Base-by-base conservation (phyloP, 1,284 basidiomycete species). In the Abortiporus biennis region DNA sequence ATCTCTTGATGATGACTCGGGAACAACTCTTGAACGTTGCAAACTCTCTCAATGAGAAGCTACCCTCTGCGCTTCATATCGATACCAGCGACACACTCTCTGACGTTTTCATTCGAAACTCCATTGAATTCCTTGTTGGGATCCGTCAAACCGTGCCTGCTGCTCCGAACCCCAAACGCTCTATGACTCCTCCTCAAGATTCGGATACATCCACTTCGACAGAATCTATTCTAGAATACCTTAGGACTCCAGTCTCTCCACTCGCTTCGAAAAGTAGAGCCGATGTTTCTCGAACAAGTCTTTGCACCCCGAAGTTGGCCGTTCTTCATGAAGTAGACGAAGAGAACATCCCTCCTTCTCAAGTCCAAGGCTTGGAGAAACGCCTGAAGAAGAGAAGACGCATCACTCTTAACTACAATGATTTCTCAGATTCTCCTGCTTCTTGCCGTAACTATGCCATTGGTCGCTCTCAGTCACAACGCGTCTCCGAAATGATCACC, bases 1-100 rank as follows among this genome's bases (percentile, higher is more conserved):
- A 80, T 49, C 69, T 80, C 31, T 47, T 78, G 46, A 67, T 68
- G 1, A 79, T 80, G 77, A 48, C 67, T 8, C 71, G 69, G 25
- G 30, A 53, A 1, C 59, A 69, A 45, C 71, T 80, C 36, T 52
- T 72, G 36, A 50, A 30, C 3, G 74, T 75, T 32, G 76, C 75
- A 11, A 47, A 51, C 5, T 47, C 59, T 9, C 60, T 79, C 29
- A 80, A 80, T 53, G 58, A 51, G 12, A 67, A 65, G 30, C 64
- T 80, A 3, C 77, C 77, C 0, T 50, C 37, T 27, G 65, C 62
- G 1, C 56, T 79, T 50, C 62, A 59, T 21, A 76, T 80, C 43
- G 61, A 68, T 44, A 59, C 63, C 1, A 49, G 57, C 42, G 55
- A 64, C 11, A 6, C 38, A 1, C 47, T 52, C 37, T 37, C 54